Evolutionary conservation across 805 yeast species (phyloP), one percentile per base, ranked within the genome.

Genomic region (Monosporozyma unispora): DNA sequence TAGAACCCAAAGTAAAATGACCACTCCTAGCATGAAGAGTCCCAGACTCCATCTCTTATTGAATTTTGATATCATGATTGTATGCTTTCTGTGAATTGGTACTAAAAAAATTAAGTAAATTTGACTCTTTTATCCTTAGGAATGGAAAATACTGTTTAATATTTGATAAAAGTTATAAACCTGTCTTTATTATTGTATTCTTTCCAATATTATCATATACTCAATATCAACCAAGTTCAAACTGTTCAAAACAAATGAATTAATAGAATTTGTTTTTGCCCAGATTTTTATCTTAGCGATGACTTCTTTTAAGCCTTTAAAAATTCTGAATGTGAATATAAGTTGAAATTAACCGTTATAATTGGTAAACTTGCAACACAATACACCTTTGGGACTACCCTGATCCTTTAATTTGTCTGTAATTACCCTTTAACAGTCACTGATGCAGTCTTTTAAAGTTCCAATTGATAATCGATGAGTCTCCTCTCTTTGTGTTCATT

Each of bases 1-100:
- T 35, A 84, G 69, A 10, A 93, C 97, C 99, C 99, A 91, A 22
- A 88, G 76, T 1, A 86, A 64, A 25, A 91, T 87, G 43, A 90
- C 98, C 42, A 84, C 71, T 1, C 79, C 73, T 22, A 90, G 74
- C 68, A 87, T 78, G 21, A 82, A 56, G 21, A 91, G 75, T 2
- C 98, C 98, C 19, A 87, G 59, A 0, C 82, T 72, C 97, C 97
- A 89, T 51, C 57, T 56, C 48, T 51, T 61, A 47, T 52, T 54
- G 14, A 59, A 43, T 5, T 47, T 48, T 14, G 47, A 40, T 14
- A 53, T 44, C 56, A 53, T 52, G 4, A 3, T 35, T 18, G 22
- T 9, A 11, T 16, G 12, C 8, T 16, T 19, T 35, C 4, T 8
- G 39, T 35, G 5, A 11, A 16, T 16, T 35, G 22, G 5, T 8